These are phyloP conservation scores for Avena insularis DNA, from an alignment of 176 grass and related monocot species.

Conservation along the genomic window DNA sequence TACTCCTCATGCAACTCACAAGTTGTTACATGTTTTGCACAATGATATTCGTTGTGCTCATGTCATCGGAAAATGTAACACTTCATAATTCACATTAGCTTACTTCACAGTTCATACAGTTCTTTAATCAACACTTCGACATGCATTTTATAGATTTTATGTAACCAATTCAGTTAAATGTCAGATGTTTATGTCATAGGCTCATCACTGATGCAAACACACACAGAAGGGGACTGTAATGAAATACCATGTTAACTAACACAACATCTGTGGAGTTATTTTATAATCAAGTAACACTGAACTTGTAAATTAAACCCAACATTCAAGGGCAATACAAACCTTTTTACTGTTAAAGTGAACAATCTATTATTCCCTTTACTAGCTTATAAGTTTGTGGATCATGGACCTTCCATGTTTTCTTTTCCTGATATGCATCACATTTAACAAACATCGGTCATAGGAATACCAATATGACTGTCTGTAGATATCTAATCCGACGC, in stretches of 20 bases:
- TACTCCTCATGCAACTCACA: neutral
- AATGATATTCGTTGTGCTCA: neutral
- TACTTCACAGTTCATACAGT: neutral
- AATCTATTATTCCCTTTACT: neutral
- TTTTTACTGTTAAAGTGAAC: neutral
- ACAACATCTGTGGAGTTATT: neutral
- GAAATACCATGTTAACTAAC: neutral
- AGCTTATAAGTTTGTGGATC: neutral
- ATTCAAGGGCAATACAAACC: neutral
- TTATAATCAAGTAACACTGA: neutral
- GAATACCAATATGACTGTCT: neutral
- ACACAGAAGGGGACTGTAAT: neutral
- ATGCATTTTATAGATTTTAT: conserved; percentile 1
- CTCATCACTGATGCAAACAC: neutral
- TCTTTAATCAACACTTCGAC: neutral
- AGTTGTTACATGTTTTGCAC: conserved; percentile 13
- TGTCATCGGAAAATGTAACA: conserved; percentile 24
- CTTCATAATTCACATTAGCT: conserved; percentile 8
- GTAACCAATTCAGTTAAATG: neutral
- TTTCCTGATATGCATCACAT: neutral
- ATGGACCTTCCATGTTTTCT: neutral
- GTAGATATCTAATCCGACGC: neutral
- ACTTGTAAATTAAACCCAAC: neutral
- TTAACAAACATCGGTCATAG: neutral
- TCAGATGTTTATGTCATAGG: neutral